Base-by-base conservation (phyloP, 352 stramenopile species). In the Globisporangium acanthophoron region DNA sequence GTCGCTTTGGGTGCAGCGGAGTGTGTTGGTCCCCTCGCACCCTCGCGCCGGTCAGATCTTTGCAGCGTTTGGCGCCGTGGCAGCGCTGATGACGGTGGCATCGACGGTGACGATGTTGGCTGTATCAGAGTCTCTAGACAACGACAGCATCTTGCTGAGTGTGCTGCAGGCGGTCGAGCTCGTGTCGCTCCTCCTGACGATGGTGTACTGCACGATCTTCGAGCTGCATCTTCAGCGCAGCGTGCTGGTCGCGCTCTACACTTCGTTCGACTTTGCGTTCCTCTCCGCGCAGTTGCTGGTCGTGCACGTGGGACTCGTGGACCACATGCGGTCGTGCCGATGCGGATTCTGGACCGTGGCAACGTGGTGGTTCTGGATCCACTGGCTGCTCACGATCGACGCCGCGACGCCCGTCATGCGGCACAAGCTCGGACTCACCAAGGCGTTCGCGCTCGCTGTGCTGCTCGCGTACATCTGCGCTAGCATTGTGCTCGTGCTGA, bases 251-350 rank as follows among this genome's bases (percentile, higher is more conserved):
- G 41, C 58, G 6, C 52, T 69, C 24, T 21, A 51, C 20, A 65
- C 53, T 9, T 65, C 47, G 12, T 69, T 69, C 15, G 53, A 62
- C 20, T 65, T 57, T 20, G 40, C 21, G 3, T 69, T 62, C 29
- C 47, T 69, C 12, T 66, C 58, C 5, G 27, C 24, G 15, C 58
- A 61, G 15, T 1, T 63, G n/a, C 49, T 55, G 0, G 27, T 61
- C 3, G 35, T 61, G 0, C 56, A 64, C 39, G 15, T 55, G 15
- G 45, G 55, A 5, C 35, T 53, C 2, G 54, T 35, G n/a, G 56
- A 56, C 44, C 58, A 62, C 44, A 55, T 67, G 61, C 51, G n/a
- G 7, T 56, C 7, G 15, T 55, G 20, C 50, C 50, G 15, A 47
- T 45, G 44, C 44, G 44, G 44, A 11, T 50, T 24, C 44, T 50